Conservation (phyloP, 768 basidiomycete species). For the Russula earlei region DNA sequence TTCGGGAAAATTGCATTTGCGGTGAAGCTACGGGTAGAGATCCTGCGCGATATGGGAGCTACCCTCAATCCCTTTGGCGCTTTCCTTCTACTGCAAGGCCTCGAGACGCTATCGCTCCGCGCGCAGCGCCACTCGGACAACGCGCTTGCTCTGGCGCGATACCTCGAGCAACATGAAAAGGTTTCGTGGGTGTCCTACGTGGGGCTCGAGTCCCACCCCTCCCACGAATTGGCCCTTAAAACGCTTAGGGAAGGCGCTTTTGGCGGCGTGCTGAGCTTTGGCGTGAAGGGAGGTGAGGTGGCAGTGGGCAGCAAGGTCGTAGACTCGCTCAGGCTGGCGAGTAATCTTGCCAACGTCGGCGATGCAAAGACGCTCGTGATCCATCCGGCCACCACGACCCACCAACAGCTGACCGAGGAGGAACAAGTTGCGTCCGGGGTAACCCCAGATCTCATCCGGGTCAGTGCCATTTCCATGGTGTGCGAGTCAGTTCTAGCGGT, state of each 20-base stretch:
- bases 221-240: constrained; percentile 47
- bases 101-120: constrained; percentile 68
- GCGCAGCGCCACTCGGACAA: constrained; percentile 65
- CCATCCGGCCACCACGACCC: constrained; percentile 71
- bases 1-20: constrained; percentile 61
- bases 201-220: constrained; percentile 54
- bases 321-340: constrained; percentile 61
- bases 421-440: constrained; percentile 63
- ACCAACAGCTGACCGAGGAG: constrained; percentile 52
- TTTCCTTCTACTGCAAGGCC: constrained; percentile 68
- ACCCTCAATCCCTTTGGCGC: constrained; percentile 61
- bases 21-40: constrained; percentile 52
- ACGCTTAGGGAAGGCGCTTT: constrained; percentile 47
- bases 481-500: too few relatives aligned
- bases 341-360: constrained; percentile 65
- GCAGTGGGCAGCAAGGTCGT: constrained; percentile 48
- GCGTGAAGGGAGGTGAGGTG: constrained; percentile 48
- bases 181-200: constrained; percentile 75
- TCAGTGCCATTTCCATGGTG: constrained; percentile 25
- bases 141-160: constrained; percentile 56
- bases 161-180: constrained; percentile 50
- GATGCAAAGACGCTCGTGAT: constrained; percentile 78
- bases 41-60: constrained; percentile 60
- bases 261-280: constrained; percentile 74
- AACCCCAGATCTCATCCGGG: constrained; percentile 66